These are phyloP conservation scores for Hanseniaspora nectarophila DNA, from an alignment of 805 yeast species.

Conservation along the genomic window DNA sequence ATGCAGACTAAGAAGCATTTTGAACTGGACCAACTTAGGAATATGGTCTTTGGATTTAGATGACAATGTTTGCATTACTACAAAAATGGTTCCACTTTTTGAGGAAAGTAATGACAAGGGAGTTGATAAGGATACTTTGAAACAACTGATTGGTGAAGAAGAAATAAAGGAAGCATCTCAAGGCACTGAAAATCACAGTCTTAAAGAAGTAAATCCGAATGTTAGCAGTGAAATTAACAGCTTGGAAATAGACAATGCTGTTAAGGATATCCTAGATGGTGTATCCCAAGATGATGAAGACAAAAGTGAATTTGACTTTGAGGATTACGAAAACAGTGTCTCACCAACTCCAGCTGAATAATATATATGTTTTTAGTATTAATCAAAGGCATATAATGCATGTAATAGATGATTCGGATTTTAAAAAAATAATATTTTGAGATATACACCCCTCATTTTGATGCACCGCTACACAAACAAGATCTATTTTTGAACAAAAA, in stretches of 20 bases:
- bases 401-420: no score
- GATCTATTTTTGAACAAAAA: no score
- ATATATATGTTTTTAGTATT: no score
- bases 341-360: not conserved
- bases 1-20: conserved; percentile 51
- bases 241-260: not conserved
- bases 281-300: not conserved
- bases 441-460: no score
- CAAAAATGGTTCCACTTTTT: conserved; percentile 24
- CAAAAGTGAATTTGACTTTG: conserved; percentile 11
- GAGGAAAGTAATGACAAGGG: conserved; percentile 12
- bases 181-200: not conserved
- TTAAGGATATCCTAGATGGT: not conserved
- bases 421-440: no score
- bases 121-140: conserved; percentile 8
- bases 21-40: conserved; percentile 79
- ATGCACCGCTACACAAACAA: no score
- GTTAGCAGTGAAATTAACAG: not conserved
- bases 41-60: conserved; percentile 46
- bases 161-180: not conserved
- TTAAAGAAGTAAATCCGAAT: not conserved
- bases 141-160: not conserved
- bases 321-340: not conserved
- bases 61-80: conserved; percentile 17
- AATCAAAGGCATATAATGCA: no score